Evolutionary conservation across 176 grass and related monocot genomes (phyloP).

Genomic region (Puya raimondii): DNA sequence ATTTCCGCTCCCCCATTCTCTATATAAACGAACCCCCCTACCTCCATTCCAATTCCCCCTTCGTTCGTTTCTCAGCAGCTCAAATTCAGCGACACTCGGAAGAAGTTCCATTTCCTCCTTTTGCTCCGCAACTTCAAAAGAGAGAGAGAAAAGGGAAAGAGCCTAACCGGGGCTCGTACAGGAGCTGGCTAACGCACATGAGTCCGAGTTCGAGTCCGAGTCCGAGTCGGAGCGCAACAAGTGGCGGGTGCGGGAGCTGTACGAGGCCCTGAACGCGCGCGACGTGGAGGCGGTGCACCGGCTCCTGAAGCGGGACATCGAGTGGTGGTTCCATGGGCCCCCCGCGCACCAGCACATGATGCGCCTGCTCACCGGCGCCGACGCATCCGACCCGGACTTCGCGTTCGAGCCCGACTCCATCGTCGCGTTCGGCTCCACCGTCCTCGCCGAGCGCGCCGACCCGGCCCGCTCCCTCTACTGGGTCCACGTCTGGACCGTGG

Average conservation of each 20-base stretch:
- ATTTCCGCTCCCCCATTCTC: no score
- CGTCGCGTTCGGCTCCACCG: constrained; percentile 58
- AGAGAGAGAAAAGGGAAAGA: constrained; percentile 24
- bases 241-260: constrained; percentile 50
- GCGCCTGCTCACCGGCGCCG: constrained; percentile 59
- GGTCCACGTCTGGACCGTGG: constrained; percentile 88
- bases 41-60: background rate
- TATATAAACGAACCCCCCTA: no score
- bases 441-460: constrained; percentile 65
- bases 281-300: constrained; percentile 45
- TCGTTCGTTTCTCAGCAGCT: background rate
- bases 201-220: background rate
- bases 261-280: constrained; percentile 54
- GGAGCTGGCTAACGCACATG: constrained; percentile 66
- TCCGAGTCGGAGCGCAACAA: constrained; percentile 35
- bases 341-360: constrained; percentile 73
- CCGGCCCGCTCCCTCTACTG: constrained; percentile 36
- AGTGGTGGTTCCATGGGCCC: constrained; percentile 97
- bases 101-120: no score
- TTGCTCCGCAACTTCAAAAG: background rate
- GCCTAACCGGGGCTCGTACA: constrained; percentile 49
- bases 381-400: constrained; percentile 23
- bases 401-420: constrained; percentile 35
- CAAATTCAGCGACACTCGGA: no score
- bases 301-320: constrained; percentile 66